Base-by-base conservation (phyloP, 306 rosid genomes). In the Hylodesmum podocarpum region DNA sequence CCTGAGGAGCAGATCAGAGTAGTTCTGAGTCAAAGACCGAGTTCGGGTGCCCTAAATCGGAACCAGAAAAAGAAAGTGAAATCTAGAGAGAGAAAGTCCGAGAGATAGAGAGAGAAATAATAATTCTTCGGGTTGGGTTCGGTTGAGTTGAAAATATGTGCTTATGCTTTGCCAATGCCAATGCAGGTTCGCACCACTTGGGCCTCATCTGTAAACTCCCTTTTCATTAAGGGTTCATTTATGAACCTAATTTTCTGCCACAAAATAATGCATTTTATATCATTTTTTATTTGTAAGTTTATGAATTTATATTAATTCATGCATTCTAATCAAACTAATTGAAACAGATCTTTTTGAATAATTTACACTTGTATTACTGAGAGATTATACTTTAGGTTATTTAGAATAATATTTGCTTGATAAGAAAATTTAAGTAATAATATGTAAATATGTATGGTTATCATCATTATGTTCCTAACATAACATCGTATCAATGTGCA, bases 1-100 rank as follows among this genome's bases (percentile, higher is more conserved):
- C 90, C 90, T 81, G 83, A 81, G 69, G 36, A 63, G 82, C 43
- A 78, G 84, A 87, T 78, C 80, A 53, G 82, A 75, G 81, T 41
- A 24, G 74, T 36, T 58, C 84, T 65, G 89, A 83, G 86, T 86
- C 81, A 73, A 77, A 68, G 73, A 75, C 43, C 83, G 85, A 83
- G 81, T 73, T 77, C 21, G 69, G 31, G 59, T 51, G 83, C 87
- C 85, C 89, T 80, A 77, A 80, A 19, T 69, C 36, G 55, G 49
- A 41, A 63, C 12, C 41, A 18, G 71, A 53, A 19, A 33, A 4
- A 6, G 40, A 34, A 39, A 51, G 75, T 55, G 61, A 74, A 28
- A 36, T 71, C 41, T 55, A 22, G 0, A 29, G 14, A 46, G n/a
- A 8, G 6, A 25, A 70, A 28, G 11, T 22, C 47, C 12, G 27